A percentile compares a stretch with the other conserved stretches of the same genome.
Conservation (phyloP, 768 basidiomycete genomes). For the Lactifluus subvellereus region DNA sequence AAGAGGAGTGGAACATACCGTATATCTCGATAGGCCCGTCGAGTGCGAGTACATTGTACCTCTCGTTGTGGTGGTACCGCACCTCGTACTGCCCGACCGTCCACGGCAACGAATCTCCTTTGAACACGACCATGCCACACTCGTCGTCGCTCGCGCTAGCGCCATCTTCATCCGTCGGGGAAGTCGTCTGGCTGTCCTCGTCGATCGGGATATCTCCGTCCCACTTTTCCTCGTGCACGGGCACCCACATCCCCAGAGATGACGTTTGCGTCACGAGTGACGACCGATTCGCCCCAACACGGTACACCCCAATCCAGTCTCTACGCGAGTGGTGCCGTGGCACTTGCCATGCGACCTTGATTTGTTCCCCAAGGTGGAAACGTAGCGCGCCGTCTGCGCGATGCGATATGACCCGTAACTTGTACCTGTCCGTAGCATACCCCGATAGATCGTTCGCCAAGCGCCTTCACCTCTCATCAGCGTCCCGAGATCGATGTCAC, state of each 20-base stretch:
- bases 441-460: conserved; percentile 76
- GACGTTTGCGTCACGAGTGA: conserved; percentile 77
- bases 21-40: conserved; percentile 86
- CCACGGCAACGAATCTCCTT: conserved; percentile 81
- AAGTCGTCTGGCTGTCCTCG: conserved; percentile 31
- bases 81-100: conserved; percentile 82
- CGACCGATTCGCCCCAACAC: conserved; percentile 83
- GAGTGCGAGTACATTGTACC: conserved; percentile 89
- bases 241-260: conserved; percentile 88
- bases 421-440: conserved; percentile 78
- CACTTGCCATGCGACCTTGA: conserved; percentile 81
- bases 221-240: conserved; percentile 89
- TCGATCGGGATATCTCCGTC: conserved; percentile 75
- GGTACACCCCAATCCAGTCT: conserved; percentile 96
- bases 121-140: conserved; percentile 67
- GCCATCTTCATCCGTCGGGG: conserved; percentile 9
- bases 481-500: neutral
- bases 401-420: conserved; percentile 52
- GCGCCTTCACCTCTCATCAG: conserved; percentile 42
- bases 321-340: conserved; percentile 79
- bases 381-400: conserved; percentile 46
- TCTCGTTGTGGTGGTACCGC: conserved; percentile 93
- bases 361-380: conserved; percentile 90
- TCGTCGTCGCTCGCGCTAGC: conserved; percentile 39
- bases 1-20: conserved; percentile 45